Percentiles rank a stretch among this genome's conserved stretches.
phyloP scores from a whole-genome alignment of 345 rosid species.

The Noccaea caerulescens region DNA sequence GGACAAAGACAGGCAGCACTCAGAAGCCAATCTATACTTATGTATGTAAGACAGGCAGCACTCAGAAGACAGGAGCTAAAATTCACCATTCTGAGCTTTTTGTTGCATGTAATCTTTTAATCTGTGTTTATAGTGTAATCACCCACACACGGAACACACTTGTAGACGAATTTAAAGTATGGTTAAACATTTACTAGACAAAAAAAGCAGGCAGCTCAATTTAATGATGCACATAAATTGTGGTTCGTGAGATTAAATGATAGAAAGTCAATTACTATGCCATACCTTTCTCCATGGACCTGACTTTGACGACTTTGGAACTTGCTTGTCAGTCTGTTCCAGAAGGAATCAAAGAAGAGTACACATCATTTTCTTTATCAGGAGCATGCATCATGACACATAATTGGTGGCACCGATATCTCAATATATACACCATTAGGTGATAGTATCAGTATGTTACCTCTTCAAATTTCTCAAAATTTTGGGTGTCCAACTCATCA shows the following conservation, averaged over 20 bases:
- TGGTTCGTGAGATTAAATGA: background rate
- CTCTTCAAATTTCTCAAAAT: slow-evolving; percentile 98
- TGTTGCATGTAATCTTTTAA: background rate
- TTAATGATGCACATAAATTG: slow-evolving; percentile 5
- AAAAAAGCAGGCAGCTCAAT: background rate
- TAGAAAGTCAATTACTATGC: slow-evolving; percentile 1
- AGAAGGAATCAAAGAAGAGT: slow-evolving; percentile 39
- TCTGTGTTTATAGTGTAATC: background rate
- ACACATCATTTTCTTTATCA: slow-evolving; percentile 26
- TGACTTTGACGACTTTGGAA: slow-evolving; percentile 63
- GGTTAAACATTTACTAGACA: slow-evolving; percentile 4
- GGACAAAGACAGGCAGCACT: no score
- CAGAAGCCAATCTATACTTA: no score
- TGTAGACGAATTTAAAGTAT: background rate
- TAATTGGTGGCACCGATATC: slow-evolving; percentile 5
- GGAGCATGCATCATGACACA: no score
- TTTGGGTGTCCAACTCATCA: slow-evolving; percentile 97
- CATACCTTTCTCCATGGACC: slow-evolving; percentile 95
- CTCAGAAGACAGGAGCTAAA: background rate
- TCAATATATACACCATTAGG: slow-evolving; percentile 16
- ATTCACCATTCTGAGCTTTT: background rate
- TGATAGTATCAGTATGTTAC: slow-evolving; percentile 47
- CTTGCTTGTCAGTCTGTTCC: slow-evolving; percentile 70
- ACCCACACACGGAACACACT: background rate
- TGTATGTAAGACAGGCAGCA: no score